Evolutionary conservation across 192 early-diverging fungal species (phyloP), one percentile per base, ranked within the genome.

Genomic region (Spinellus fusiger): DNA sequence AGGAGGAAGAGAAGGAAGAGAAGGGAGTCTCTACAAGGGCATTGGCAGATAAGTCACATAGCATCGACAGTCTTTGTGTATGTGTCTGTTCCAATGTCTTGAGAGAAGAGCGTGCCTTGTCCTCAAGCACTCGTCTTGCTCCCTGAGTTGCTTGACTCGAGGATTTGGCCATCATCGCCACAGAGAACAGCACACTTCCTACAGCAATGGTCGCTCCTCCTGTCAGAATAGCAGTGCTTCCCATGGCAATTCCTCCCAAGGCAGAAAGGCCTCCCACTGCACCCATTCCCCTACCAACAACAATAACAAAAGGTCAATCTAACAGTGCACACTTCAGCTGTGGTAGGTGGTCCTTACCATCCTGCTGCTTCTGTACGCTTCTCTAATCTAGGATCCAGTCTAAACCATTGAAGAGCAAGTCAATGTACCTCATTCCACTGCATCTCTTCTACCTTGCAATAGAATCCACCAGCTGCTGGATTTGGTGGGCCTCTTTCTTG

Each of bases 181-280:
- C 55, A 4, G 66, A 66, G 31, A 64, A 59, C 3, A 79, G 53
- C 1, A 68, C 59, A 49, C 77, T 72, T 13, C 77, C 77, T 1
- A 79, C 25, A 1, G 67, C 74, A 4, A 75, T 16, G 0, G 62
- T 66, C 1, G 70, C 64, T 2, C 77, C 77, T 23, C 73, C 70
- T 5, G 77, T 69, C 59, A 76, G 59, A 10, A 68, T 70, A 0
- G 68, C 69, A 28, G 68, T 70, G 37, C 75, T 77, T 3, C 75
- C 78, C 15, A 73, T 9, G 0, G 64, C 72, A 29, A 71, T 60
- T 4, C 75, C 78, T 49, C 78, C 75, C 3, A 80, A 53, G 0
- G 68, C 73, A 2, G 73, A 70, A 9, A 80, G 40, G 18, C 75
- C 68, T 49, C 78, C 78, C 4, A 75, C 62, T n/a, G 78, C 72